phyloP scores from a whole-genome alignment of 1,284 basidiomycete species.

The Leccinum pallidistipes region DNA sequence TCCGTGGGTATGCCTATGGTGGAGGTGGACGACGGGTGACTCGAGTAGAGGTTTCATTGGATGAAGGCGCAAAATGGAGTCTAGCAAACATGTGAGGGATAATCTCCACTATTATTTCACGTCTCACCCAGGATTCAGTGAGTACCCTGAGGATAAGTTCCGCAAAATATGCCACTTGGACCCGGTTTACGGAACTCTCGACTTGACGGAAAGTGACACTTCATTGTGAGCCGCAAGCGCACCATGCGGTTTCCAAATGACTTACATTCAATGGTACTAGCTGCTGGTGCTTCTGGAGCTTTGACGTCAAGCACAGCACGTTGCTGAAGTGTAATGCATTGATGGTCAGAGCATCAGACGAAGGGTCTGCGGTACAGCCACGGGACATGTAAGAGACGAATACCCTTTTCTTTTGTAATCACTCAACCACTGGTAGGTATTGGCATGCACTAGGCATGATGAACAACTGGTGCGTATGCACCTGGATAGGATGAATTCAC shows the following conservation, averaged over 20 bases:
- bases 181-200: constrained; percentile 36
- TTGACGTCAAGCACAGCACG: constrained; percentile 39
- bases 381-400: constrained; percentile 42
- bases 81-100: constrained; percentile 44
- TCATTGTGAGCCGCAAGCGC: constrained; percentile 40
- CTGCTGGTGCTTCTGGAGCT: constrained; percentile 69
- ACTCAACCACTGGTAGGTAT: constrained; percentile 33
- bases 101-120: constrained; percentile 3
- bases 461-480: constrained; percentile 47
- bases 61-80: constrained; percentile 57
- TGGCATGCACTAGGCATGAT: constrained; percentile 60
- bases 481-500: no score
- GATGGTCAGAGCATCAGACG: constrained; percentile 61
- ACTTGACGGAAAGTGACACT: constrained; percentile 53
- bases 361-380: constrained; percentile 48
- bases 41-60: constrained; percentile 61
- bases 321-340: constrained; percentile 43
- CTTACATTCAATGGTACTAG: constrained; percentile 24
- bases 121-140: constrained; percentile 26
- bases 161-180: constrained; percentile 23
- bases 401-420: not conserved
- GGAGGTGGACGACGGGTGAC: constrained; percentile 65
- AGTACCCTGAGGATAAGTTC: constrained; percentile 53
- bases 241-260: not conserved
- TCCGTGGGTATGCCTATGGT: constrained; percentile 63